phyloP scores from a whole-genome alignment of 768 basidiomycete genomes.

The Psilocybe cubensis region DNA sequence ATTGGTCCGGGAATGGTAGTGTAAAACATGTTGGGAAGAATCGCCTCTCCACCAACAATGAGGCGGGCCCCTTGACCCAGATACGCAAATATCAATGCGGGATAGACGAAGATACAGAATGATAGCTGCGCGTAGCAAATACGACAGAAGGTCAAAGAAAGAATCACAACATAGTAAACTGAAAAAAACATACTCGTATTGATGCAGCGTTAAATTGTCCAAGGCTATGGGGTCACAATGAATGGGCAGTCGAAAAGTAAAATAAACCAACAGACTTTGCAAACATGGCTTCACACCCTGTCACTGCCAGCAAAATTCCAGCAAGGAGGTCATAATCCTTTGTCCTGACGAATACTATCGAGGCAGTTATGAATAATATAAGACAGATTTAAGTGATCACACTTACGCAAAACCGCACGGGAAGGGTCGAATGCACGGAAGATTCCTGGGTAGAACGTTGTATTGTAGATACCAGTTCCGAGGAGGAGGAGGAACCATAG shows the following conservation, averaged over 20 bases:
- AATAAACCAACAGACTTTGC: constrained; percentile 51
- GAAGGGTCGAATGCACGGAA: constrained; percentile 72
- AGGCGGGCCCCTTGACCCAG: constrained; percentile 73
- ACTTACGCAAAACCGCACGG: constrained; percentile 61
- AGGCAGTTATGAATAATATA: neutral
- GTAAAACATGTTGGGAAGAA: constrained; percentile 65
- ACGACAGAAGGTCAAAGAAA: neutral
- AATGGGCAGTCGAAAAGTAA: neutral
- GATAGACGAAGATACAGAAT: constrained; percentile 58
- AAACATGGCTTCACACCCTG: constrained; percentile 71
- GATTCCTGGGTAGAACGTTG: constrained; percentile 55
- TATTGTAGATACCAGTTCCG: constrained; percentile 60
- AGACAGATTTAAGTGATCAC: neutral
- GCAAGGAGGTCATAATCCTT: constrained; percentile 61
- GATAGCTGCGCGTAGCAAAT: constrained; percentile 50
- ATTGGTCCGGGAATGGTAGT: constrained; percentile 59
- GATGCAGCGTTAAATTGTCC: constrained; percentile 69
- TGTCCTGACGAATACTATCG: constrained; percentile 65
- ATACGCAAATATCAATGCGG: constrained; percentile 64
- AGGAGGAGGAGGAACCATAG: constrained; percentile 60
- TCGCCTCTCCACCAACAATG: constrained; percentile 49
- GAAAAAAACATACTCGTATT: constrained; percentile 48
- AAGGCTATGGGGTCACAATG: constrained; percentile 38
- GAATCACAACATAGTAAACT: neutral
- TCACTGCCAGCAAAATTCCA: constrained; percentile 68